These are phyloP conservation scores for Trichoderma koningiopsis DNA, from an alignment of 2,329 filamentous ascomycete species.

Conservation along the genomic window DNA sequence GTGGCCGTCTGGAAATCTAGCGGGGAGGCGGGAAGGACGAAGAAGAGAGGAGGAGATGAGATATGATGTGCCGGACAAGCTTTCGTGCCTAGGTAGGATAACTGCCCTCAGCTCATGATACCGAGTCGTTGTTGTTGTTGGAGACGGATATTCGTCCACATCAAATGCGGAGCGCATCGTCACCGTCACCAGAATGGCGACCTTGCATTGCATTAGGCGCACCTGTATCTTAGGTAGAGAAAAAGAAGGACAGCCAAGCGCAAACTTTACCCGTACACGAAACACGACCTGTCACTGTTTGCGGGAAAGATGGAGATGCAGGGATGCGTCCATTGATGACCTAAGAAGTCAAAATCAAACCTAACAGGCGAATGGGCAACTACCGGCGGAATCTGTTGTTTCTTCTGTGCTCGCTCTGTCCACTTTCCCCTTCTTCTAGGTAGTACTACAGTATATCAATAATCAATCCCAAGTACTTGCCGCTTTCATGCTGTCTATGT, in stretches of 20 bases:
- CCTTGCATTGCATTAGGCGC: background rate
- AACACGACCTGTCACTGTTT: background rate
- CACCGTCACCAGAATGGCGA: background rate
- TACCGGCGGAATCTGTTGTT: background rate
- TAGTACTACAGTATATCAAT: background rate
- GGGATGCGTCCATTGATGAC: background rate
- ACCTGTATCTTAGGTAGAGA: background rate
- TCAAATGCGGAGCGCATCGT: background rate
- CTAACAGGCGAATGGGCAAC: background rate
- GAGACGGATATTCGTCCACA: background rate
- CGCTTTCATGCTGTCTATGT: background rate
- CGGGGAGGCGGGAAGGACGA: background rate
- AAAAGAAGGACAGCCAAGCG: background rate
- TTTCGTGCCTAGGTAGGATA: background rate
- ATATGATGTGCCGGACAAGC: background rate
- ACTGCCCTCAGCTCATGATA: background rate
- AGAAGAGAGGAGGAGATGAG: background rate
- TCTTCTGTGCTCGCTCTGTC: background rate
- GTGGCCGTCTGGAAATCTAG: background rate
- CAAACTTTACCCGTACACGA: background rate
- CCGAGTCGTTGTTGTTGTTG: background rate
- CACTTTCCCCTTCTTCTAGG: background rate
- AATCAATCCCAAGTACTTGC: background rate
- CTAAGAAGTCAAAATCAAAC: background rate
- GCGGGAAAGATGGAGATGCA: background rate